Evolutionary conservation across 345 rosid species (phyloP).

Genomic region (Corymbia maculata): DNA sequence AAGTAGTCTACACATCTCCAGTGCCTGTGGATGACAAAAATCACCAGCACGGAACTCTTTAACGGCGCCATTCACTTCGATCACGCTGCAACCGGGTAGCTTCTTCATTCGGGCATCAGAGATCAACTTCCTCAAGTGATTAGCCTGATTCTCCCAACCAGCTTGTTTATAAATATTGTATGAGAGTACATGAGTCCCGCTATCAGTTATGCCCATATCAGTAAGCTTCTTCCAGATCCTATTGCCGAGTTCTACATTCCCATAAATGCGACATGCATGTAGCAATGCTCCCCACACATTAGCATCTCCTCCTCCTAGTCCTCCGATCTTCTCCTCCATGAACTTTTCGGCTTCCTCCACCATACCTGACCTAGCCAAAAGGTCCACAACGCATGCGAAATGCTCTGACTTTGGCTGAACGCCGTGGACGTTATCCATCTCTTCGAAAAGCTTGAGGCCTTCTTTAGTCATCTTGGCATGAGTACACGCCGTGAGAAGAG

Average conservation of each 20-base stretch:
- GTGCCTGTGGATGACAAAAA: conserved; percentile 4
- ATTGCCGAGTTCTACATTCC: conserved; percentile 24
- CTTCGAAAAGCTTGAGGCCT: conserved; percentile 13
- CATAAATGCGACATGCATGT: conserved; percentile 18
- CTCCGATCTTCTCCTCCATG: conserved; percentile 21
- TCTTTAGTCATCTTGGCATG: conserved; percentile 14
- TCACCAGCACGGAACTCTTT: conserved; percentile 21
- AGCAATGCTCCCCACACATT: conserved; percentile 29
- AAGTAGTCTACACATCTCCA: conserved; percentile 6
- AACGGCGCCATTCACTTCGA: conserved; percentile 16
- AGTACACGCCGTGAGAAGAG: conserved; percentile 14
- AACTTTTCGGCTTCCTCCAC: conserved; percentile 20
- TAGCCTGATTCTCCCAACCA: conserved; percentile 21
- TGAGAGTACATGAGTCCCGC: conserved; percentile 13
- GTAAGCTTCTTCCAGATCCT: conserved; percentile 21
- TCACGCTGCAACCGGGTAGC: conserved; percentile 22
- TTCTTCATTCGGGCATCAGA: conserved; percentile 16
- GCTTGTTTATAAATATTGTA: conserved; percentile 24
- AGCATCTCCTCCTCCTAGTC: conserved; percentile 12
- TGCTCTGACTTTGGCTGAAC: conserved; percentile 15
- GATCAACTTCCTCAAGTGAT: conserved; percentile 7
- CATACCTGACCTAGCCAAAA: conserved; percentile 19
- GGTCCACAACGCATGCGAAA: conserved; percentile 23
- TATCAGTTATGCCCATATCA: conserved; percentile 7
- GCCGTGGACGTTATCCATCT: conserved; percentile 9